Base-by-base conservation (phyloP, 2,329 filamentous ascomycete species). In the Nothopassalora personata region DNA sequence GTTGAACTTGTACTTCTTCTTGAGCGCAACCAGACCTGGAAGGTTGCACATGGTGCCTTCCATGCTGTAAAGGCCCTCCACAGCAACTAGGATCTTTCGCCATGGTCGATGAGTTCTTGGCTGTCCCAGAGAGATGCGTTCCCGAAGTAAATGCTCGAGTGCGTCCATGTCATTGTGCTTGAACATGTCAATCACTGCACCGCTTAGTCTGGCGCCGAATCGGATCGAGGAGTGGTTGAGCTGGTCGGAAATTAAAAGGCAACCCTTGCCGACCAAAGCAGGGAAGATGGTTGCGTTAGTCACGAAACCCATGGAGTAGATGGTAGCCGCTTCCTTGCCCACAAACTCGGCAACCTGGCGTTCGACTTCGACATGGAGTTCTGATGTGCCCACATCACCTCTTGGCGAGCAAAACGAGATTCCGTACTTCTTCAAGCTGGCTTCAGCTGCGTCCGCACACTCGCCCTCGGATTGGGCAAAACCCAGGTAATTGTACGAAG, bases 41-140 rank as follows among this genome's bases (percentile, higher is more conserved):
- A 99, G 83, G 73, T 99, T 94, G 76, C 90, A 94, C 90, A 99
- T 96, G 66, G 92, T 97, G 52, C 94, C 94, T 78, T 99, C 94
- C 94, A 99, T 99, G 0, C 93, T 97, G 81, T 99, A 99, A 19
- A 99, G 83, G 67, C 94, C 94, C 75, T 99, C 94, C 39, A 99
- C 90, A 39, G 93, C 92, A 48, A 99, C 90, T 54, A 99, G 76
- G 61, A 99, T 97, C 85, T 97, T 99, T 82, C 96, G 97, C 94
- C 94, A 99, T 1, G 94, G 94, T 31, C 94, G 89, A 75, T 99
- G 94, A n/a, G 93, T 99, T 66, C 94, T 89, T 55, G 94, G 94
- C 73, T 99, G 94, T 48, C 94, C 94, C 76, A 97, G 93, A 13
- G 93, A 92, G 72, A 99, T 97, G 65, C 87, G 89, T 72, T 97